phyloP scores from a whole-genome alignment of 306 rosid species.

The Senna siamea region DNA sequence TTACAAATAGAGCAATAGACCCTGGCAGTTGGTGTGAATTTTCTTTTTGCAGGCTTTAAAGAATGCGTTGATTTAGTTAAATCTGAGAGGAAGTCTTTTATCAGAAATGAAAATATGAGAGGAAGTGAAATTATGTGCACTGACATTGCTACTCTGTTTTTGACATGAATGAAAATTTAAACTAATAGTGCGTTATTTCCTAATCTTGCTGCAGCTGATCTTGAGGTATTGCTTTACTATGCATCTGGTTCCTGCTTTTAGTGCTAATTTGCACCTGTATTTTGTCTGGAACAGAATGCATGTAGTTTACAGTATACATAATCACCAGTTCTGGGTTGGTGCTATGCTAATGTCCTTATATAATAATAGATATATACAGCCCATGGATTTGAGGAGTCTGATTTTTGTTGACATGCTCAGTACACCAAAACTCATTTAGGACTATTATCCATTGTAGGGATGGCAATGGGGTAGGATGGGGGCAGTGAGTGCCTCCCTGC shows the following conservation, averaged over 20 bases:
- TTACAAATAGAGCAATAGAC: background rate
- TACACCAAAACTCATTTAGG: background rate
- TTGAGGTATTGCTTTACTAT: background rate
- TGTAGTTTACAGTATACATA: background rate
- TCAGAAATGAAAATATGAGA: too few relatives aligned
- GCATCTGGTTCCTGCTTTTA: background rate
- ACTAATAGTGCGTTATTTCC: background rate
- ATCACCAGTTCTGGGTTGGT: background rate
- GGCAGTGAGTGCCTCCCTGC: too few relatives aligned
- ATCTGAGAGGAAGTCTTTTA: background rate
- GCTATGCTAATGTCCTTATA: background rate
- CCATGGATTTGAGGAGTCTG: background rate
- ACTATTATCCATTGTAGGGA: too few relatives aligned
- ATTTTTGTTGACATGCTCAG: background rate
- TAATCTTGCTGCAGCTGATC: background rate
- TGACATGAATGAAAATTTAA: background rate
- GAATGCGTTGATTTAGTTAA: background rate
- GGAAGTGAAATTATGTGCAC: background rate
- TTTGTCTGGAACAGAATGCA: background rate
- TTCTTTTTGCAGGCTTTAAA: background rate
- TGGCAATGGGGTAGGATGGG: too few relatives aligned
- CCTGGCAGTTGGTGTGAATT: background rate
- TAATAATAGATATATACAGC: background rate
- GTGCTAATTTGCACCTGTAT: constrained; percentile 2
- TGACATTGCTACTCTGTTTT: background rate